Percentiles rank a stretch among this genome's conserved stretches.
Evolutionary conservation across 306 rosid species (phyloP).

Genomic region (Castanopsis chinensis): DNA sequence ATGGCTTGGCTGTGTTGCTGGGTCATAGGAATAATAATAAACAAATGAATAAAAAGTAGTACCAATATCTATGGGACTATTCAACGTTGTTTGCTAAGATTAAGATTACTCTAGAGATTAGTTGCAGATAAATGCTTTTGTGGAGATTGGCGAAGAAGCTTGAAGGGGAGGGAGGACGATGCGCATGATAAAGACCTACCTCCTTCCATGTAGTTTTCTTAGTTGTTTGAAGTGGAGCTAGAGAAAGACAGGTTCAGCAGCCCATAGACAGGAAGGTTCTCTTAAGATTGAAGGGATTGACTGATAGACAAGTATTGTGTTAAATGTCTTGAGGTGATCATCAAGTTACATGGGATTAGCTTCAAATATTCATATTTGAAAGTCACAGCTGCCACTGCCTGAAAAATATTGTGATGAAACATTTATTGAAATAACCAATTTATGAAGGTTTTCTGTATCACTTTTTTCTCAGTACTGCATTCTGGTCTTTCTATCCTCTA

Average conservation of each 20-base stretch:
- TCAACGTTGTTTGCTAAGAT: no score
- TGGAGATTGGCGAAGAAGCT: slow-evolving; percentile 20
- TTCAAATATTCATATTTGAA: slow-evolving; percentile 27
- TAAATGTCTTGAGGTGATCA: neutral
- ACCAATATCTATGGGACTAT: no score
- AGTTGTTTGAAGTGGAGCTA: slow-evolving; percentile 74
- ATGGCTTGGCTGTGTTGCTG: neutral
- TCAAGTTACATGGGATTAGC: neutral
- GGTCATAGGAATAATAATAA: neutral
- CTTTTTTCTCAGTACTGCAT: neutral
- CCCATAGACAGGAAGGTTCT: slow-evolving; percentile 19
- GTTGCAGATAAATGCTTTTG: slow-evolving; percentile 13
- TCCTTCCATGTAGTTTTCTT: slow-evolving; percentile 64
- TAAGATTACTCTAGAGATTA: slow-evolving; percentile 6
- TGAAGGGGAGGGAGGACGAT: slow-evolving; percentile 21
- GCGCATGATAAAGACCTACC: slow-evolving; percentile 69
- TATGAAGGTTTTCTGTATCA: no score
- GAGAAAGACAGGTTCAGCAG: slow-evolving; percentile 50
- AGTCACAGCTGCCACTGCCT: slow-evolving; percentile 29
- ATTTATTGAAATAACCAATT: slow-evolving; percentile 6
- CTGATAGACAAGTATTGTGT: slow-evolving; percentile 21
- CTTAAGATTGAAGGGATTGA: slow-evolving; percentile 62
- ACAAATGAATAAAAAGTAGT: no score
- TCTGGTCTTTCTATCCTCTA: no score
- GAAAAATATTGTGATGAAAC: slow-evolving; percentile 26